Percentiles rank a stretch among this genome's conserved stretches.
phyloP scores from a whole-genome alignment of 208 protist genomes.

The Zelonia costaricensis region DNA sequence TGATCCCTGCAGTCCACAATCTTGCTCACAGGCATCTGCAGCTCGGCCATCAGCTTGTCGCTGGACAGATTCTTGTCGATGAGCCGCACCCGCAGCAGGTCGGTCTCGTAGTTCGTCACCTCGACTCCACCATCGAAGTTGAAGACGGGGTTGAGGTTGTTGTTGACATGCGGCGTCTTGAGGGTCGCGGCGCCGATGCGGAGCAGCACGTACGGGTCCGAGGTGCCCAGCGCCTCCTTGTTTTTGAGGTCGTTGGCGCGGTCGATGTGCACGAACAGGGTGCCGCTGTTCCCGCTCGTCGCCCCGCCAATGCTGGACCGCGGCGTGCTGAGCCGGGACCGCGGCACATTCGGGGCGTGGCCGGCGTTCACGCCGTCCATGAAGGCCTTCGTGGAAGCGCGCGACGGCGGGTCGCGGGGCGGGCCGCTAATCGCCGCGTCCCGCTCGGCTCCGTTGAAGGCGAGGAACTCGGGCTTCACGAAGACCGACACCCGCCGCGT shows the following conservation, averaged over 20 bases:
- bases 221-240: slow-evolving; percentile 50
- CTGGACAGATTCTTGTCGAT: slow-evolving; percentile 68
- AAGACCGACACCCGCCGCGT: slow-evolving; percentile 44
- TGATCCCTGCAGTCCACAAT: slow-evolving; percentile 25
- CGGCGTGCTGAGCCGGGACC: slow-evolving; percentile 24
- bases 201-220: slow-evolving; percentile 75
- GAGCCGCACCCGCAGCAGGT: slow-evolving; percentile 47
- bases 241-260: slow-evolving; percentile 60
- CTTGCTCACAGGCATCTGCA: slow-evolving; percentile 35
- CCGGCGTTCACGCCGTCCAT: slow-evolving; percentile 12
- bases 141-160: slow-evolving; percentile 61
- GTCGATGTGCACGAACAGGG: slow-evolving; percentile 60
- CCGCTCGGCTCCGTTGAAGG: slow-evolving; percentile 27
- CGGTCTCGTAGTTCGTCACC: slow-evolving; percentile 39
- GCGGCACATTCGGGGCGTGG: slow-evolving; percentile 22
- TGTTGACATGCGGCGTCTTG: slow-evolving; percentile 44
- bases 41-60: slow-evolving; percentile 67
- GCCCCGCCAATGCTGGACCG: slow-evolving; percentile 6
- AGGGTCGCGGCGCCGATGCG: slow-evolving; percentile 39
- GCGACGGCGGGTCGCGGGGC: slow-evolving; percentile 31
- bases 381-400: slow-evolving; percentile 36
- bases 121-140: slow-evolving; percentile 66
- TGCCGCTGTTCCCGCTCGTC: slow-evolving; percentile 25
- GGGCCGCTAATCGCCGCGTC: slow-evolving; percentile 15
- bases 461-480: slow-evolving; percentile 44